Base-by-base conservation (phyloP, 768 basidiomycete genomes). In the Tylopilus rubrobrunneus region DNA sequence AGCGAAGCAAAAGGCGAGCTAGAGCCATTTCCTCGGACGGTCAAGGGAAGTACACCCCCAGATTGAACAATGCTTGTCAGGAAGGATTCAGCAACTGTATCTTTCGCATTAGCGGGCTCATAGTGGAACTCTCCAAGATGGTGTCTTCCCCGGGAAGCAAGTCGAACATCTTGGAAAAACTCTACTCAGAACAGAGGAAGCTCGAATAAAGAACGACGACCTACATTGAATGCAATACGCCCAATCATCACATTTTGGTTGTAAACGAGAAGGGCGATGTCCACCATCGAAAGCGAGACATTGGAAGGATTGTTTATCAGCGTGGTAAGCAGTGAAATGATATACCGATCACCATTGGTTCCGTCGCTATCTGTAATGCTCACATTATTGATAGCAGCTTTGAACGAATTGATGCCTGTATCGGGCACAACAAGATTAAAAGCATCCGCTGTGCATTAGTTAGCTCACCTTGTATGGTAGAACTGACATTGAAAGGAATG, bases 231-330 rank as follows among this genome's bases (percentile, higher is more conserved):
- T 10, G 71, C 80, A 0, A 84, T 82, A 15, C 77, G 77, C 12
- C 87, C 85, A 40, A 89, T 75, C 62, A 71, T 70, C 23, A 79
- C 75, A 15, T 78, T 77, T 41, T 83, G 66, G 64, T 78, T 87
- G 49, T 77, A 68, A 5, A 84, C 84, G 0, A 82, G 79, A 36
- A 90, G 75, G 7, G 82, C 69, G 23, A 87, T 72, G 44, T 77
- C 74, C 51, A 77, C 74, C 10, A 85, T 87, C 50, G 76, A 66
- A 31, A 89, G 72, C 5, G 84, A 82, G 33, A 88, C 66, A 60
- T 86, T 86, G 6, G 85, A 86, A 7, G 85, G 87, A 56, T 89
- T 88, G 23, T 82, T 65, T 44, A 88, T 70, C 14, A 68, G 74
- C 19, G 84, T 78, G 1, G 77, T 81, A n/a, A 87, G 66, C 2